These are phyloP conservation scores for Antarctomyces pellizariae DNA, from an alignment of 495 filamentous ascomycete genomes.

Conservation along the genomic window DNA sequence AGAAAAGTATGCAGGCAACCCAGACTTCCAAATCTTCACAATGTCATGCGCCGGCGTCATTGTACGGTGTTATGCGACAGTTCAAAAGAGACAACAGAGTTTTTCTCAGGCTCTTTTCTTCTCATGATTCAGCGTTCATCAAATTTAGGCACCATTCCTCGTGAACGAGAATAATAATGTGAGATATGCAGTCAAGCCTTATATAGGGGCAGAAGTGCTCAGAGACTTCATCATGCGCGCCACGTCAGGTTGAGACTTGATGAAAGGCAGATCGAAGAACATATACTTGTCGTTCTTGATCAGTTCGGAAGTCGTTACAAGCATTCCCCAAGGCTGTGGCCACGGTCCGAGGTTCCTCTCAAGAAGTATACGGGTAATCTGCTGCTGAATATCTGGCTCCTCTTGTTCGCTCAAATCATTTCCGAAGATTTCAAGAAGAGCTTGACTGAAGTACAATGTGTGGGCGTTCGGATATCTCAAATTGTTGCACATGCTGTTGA, in stretches of 20 bases:
- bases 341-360: constrained; percentile 76
- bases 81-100: too few species aligned
- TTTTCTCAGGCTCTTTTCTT: too few species aligned
- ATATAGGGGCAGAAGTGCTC: too few species aligned
- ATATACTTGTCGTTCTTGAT: constrained; percentile 70
- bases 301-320: constrained; percentile 75
- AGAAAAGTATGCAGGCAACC: too few species aligned
- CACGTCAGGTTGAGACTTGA: constrained; percentile 77
- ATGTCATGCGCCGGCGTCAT: too few species aligned
- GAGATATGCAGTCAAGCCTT: too few species aligned
- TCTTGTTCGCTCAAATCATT: constrained; percentile 52
- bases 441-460: constrained; percentile 83
- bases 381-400: constrained; percentile 63
- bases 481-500: constrained; percentile 73
- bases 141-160: too few species aligned
- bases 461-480: constrained; percentile 73
- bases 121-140: too few species aligned
- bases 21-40: too few species aligned
- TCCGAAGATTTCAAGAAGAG: constrained; percentile 70
- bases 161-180: too few species aligned
- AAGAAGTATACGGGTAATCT: constrained; percentile 66
- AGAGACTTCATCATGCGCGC: too few species aligned
- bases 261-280: constrained; percentile 83
- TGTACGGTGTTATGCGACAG: too few species aligned
- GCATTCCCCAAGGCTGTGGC: constrained; percentile 89